Percentiles rank a stretch among this genome's conserved stretches.
phyloP scores from a whole-genome alignment of 1,284 basidiomycete species.

The Tilletiopsis washingtonensis region DNA sequence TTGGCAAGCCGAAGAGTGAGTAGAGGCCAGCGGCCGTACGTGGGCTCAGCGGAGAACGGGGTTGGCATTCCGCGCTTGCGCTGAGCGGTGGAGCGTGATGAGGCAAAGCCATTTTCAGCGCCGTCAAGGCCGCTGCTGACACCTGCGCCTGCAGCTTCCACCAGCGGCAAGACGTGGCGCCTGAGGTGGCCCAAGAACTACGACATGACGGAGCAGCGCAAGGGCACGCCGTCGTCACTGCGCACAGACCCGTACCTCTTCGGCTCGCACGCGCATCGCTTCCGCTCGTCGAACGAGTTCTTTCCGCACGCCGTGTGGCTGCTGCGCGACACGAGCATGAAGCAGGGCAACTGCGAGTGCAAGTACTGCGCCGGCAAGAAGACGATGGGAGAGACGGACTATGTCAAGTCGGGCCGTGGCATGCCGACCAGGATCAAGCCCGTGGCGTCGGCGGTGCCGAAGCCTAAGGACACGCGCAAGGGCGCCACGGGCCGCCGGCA shows the following conservation, averaged over 20 bases:
- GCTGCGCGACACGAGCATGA: constrained; percentile 16
- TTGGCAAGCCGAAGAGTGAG: constrained; percentile 10
- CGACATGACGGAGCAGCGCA: constrained; percentile 29
- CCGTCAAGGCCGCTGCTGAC: too few species aligned
- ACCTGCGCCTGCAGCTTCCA: too few species aligned
- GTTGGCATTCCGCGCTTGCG: too few species aligned
- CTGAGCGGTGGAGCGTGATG: too few species aligned
- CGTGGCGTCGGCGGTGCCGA: too few species aligned
- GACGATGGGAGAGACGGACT: background rate
- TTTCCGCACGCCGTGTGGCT: constrained; percentile 23
- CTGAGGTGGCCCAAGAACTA: constrained; percentile 27
- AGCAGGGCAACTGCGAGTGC: constrained; percentile 19
- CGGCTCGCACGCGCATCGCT: constrained; percentile 18
- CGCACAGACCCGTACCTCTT: constrained; percentile 33
- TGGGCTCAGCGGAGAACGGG: too few species aligned
- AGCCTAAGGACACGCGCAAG: too few species aligned
- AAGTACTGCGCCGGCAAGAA: constrained; percentile 18
- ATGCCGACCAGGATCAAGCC: too few species aligned
- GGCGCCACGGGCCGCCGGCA: background rate
- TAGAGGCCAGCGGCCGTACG: too few species aligned
- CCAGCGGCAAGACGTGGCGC: constrained; percentile 21
- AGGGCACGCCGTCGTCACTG: constrained; percentile 11
- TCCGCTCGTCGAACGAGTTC: constrained; percentile 21
- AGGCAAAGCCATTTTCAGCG: too few species aligned
- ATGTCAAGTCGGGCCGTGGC: too few species aligned